Conservation (phyloP, 345 rosid species). For the Schrenkiella parvula region DNA sequence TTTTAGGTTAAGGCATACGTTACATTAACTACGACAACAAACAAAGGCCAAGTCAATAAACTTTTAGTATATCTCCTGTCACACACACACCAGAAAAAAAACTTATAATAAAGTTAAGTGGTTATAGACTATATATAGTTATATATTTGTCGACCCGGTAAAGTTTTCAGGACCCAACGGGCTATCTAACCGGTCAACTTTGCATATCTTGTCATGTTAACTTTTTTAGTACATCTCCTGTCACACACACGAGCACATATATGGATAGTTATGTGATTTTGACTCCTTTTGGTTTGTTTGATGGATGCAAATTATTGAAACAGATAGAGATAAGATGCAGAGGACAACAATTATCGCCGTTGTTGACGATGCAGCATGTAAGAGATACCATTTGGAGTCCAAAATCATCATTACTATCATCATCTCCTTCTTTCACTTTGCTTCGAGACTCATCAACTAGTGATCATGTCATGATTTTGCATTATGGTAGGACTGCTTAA, state of each 20-base stretch:
- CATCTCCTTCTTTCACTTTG: conserved; percentile 44
- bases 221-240: background rate
- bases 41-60: background rate
- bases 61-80: no score
- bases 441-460: conserved; percentile 55
- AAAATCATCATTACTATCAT: conserved; percentile 52
- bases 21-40: conserved; percentile 1
- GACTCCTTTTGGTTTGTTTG: conserved; percentile 5
- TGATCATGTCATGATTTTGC: conserved; percentile 86
- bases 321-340: conserved; percentile 94
- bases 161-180: background rate
- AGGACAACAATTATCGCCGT: conserved; percentile 76
- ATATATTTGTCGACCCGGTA: background rate
- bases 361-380: conserved; percentile 87
- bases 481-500: conserved; percentile 64
- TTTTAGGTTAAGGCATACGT: conserved; percentile 15
- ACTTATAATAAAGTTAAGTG: background rate
- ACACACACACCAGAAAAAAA: no score
- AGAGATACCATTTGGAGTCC: conserved; percentile 84
- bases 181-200: background rate
- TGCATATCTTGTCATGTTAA: background rate
- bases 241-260: background rate
- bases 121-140: background rate
- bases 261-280: background rate
- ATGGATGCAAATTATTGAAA: conserved; percentile 13